A percentile compares a stretch with the other conserved stretches of the same genome.
Evolutionary conservation across 768 basidiomycete species (phyloP).

Genomic region (Psilocybe cyanescens): DNA sequence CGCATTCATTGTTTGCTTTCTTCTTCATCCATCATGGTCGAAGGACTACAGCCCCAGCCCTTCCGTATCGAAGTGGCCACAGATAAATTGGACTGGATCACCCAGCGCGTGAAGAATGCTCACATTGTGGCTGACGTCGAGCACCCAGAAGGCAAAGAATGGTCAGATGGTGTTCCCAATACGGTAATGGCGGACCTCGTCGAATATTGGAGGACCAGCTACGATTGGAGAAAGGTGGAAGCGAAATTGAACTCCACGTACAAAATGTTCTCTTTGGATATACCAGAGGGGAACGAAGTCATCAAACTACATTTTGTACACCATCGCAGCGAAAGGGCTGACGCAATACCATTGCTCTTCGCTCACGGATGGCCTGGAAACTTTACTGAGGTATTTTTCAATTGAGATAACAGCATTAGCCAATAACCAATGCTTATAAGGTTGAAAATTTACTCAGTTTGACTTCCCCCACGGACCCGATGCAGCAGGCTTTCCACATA

Average conservation of each 20-base stretch:
- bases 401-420: background rate
- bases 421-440: constrained; percentile 13
- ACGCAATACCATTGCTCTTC: constrained; percentile 57
- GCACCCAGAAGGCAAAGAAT: constrained; percentile 45
- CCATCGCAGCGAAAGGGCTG: constrained; percentile 38
- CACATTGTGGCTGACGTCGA: constrained; percentile 47
- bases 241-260: constrained; percentile 48
- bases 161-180: constrained; percentile 53
- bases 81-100: constrained; percentile 41
- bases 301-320: constrained; percentile 60
- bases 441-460: constrained; percentile 32
- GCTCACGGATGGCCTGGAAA: constrained; percentile 56
- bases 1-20: background rate
- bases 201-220: constrained; percentile 47
- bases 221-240: constrained; percentile 55
- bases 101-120: constrained; percentile 43
- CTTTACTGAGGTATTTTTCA: constrained; percentile 33
- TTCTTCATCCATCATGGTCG: constrained; percentile 5
- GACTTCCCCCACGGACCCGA: constrained; percentile 29
- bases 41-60: constrained; percentile 18
- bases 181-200: constrained; percentile 43
- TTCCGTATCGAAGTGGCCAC: constrained; percentile 47
- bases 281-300: constrained; percentile 45
- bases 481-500: constrained; percentile 35
- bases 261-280: constrained; percentile 55